A percentile compares a stretch with the other conserved stretches of the same genome.
Conservation (phyloP, 768 basidiomycete species). For the Phanerochaete carnosa region DNA sequence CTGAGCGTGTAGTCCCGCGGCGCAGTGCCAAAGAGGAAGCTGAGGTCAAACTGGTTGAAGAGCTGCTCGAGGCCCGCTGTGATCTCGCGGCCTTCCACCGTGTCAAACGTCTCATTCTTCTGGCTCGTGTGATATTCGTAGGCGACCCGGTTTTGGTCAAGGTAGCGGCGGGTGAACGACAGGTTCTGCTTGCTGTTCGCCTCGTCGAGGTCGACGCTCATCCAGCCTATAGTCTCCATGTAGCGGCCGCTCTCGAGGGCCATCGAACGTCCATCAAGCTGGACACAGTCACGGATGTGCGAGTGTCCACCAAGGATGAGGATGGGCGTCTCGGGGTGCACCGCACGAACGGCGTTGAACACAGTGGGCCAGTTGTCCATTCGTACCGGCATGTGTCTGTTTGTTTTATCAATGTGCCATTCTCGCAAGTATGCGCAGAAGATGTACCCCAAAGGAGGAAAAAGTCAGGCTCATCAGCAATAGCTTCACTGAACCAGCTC, state of each 20-base stretch:
- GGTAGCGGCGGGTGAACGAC: slow-evolving; percentile 66
- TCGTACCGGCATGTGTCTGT: slow-evolving; percentile 83
- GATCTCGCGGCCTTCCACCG: slow-evolving; percentile 47
- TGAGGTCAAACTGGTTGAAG: slow-evolving; percentile 57
- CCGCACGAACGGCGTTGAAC: slow-evolving; percentile 66
- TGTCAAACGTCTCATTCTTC: slow-evolving; percentile 60
- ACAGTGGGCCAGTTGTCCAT: slow-evolving; percentile 71
- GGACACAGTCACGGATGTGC: slow-evolving; percentile 77
- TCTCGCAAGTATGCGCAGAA: background rate
- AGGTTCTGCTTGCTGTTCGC: slow-evolving; percentile 44
- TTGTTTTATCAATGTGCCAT: background rate
- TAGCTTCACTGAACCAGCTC: slow-evolving; percentile 76
- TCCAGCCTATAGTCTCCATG: slow-evolving; percentile 88
- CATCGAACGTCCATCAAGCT: slow-evolving; percentile 74
- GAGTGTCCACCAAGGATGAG: slow-evolving; percentile 82
- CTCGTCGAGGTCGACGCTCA: slow-evolving; percentile 55
- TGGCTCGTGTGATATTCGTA: slow-evolving; percentile 69
- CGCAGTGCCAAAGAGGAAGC: slow-evolving; percentile 61
- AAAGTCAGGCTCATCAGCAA: slow-evolving; percentile 76
- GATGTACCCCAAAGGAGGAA: slow-evolving; percentile 70
- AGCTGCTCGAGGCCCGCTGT: slow-evolving; percentile 53
- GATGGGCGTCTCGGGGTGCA: slow-evolving; percentile 76
- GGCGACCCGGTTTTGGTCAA: slow-evolving; percentile 77
- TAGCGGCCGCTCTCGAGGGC: slow-evolving; percentile 82
- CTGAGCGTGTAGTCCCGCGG: slow-evolving; percentile 73